Conservation (phyloP, 2,329 filamentous ascomycete species). For the Cryphonectria japonica region DNA sequence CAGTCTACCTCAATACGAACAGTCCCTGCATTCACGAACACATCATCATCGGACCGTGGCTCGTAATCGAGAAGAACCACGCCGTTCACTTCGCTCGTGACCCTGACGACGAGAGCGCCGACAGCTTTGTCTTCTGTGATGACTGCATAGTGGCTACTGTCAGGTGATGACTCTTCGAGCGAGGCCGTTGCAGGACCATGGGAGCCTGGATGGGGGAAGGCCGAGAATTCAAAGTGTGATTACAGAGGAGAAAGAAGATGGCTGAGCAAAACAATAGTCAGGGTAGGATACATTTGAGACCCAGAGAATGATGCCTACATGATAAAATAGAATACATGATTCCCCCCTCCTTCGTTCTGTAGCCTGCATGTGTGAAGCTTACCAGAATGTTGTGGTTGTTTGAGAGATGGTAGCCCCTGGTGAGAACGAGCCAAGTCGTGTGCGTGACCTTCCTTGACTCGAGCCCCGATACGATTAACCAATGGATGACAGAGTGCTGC, state of each 20-base stretch:
- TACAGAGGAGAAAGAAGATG: not conserved
- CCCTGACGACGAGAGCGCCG: not conserved
- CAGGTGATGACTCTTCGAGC: not conserved
- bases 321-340: not conserved
- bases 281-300: not conserved
- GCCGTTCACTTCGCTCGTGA: constrained; percentile 3
- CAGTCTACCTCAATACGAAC: constrained; percentile 1
- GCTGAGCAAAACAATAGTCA: not conserved
- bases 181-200: not conserved
- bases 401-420: not conserved
- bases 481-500: not conserved
- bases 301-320: not conserved
- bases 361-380: not conserved
- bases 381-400: not conserved
- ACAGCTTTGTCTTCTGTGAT: not conserved
- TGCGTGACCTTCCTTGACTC: not conserved
- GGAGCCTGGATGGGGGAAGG: not conserved
- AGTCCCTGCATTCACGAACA: constrained; percentile 4
- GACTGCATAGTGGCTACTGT: not conserved
- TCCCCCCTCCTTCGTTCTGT: not conserved
- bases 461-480: not conserved
- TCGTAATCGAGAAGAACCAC: constrained; percentile 1
- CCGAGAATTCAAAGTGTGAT: not conserved
- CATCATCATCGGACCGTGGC: not conserved
- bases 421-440: not conserved